phyloP scores from a whole-genome alignment of 2,329 filamentous ascomycete genomes.

The Botrytis tulipae region DNA sequence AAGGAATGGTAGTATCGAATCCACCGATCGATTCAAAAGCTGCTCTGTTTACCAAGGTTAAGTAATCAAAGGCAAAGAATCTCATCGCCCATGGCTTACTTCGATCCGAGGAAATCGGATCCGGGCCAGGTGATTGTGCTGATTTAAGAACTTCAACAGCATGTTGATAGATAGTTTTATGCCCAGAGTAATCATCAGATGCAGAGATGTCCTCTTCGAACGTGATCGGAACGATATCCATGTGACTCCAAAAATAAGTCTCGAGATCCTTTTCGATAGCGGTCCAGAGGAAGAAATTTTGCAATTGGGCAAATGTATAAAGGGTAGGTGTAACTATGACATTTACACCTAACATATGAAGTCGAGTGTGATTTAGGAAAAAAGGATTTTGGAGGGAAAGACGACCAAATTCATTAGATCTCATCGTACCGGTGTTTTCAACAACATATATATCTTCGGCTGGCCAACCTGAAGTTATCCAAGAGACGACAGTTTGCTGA shows the following conservation, averaged over 20 bases:
- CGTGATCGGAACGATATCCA: conserved; percentile 50
- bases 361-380: conserved; percentile 51
- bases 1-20: conserved; percentile 59
- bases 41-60: conserved; percentile 54
- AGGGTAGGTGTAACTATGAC: conserved; percentile 51
- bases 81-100: conserved; percentile 46
- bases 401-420: conserved; percentile 47
- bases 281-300: conserved; percentile 51
- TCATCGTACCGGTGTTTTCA: conserved; percentile 58
- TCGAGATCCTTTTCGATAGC: conserved; percentile 46
- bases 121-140: conserved; percentile 11
- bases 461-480: conserved; percentile 59
- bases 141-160: conserved; percentile 13
- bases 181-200: neutral
- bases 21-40: conserved; percentile 48
- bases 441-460: conserved; percentile 54
- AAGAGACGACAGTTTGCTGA: conserved; percentile 53
- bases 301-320: conserved; percentile 53
- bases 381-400: conserved; percentile 54
- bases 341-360: conserved; percentile 51
- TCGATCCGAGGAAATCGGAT: conserved; percentile 16
- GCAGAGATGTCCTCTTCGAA: neutral
- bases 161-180: conserved; percentile 19
- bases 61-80: conserved; percentile 59
- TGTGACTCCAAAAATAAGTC: conserved; percentile 55